Evolutionary conservation across 345 rosid genomes (phyloP), one percentile per base, ranked within the genome.

Genomic region (Hibiscus syriacus): DNA sequence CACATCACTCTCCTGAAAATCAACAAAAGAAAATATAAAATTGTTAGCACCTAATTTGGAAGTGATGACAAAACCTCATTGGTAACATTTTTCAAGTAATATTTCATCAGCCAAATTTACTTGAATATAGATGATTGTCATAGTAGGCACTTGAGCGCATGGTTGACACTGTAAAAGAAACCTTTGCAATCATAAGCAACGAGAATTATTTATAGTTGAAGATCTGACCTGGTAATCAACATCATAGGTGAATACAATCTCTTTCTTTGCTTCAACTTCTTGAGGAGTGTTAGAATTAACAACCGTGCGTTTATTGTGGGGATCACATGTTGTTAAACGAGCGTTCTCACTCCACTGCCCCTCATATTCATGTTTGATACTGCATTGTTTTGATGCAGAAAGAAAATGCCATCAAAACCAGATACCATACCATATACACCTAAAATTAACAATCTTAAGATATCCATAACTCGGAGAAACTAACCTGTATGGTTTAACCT

Each of bases 1-100:
- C 74, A 88, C 94, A 71, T 86, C 84, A 64, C 89, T 84, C 69
- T 88, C 90, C 90, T 88, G 41, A 71, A 64, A n/a, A 58, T 11
- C 10, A 60, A 29, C 54, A 59, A 5, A 68, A 43, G 16, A 70
- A 38, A 16, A 43, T 2, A 58, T 60, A 43, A 80, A 58, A 50
- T 60, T 17, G 26, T 3, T 7, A 52, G 60, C 57, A 55, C 26
- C 52, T 70, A 2, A 39, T 1, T 14, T 23, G 36, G 32, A 19
- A 53, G 30, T 7, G 27, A 66, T 52, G 46, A 17, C 23, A 48
- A 48, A 48, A 48, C 20, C 53, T 4, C 23, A 3, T 23, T 39
- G 14, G 9, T 0, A 25, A n/a, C 52, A 43, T 48, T 32, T 17
- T 48, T 25, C 54, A 49, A 48, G 53, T 45, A 49, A 49, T 49